Percentiles rank a stretch among this genome's conserved stretches.
These are phyloP conservation scores for Candida ulmi DNA, from an alignment of 805 yeast species.

Conservation along the genomic window DNA sequence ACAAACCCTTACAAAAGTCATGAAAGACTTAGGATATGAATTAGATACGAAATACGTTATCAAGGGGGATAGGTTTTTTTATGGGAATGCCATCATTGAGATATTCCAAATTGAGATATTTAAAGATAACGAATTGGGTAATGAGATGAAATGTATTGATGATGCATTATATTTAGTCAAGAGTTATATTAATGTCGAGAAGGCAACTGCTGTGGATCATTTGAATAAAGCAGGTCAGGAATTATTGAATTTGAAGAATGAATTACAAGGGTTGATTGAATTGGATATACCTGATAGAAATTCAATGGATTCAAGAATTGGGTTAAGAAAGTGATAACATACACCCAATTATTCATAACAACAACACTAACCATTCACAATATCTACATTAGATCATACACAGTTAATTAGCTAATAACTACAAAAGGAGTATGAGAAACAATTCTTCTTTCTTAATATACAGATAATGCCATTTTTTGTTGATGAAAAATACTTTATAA, in stretches of 20 bases:
- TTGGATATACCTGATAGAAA: slow-evolving; percentile 73
- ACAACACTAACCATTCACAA: too few relatives aligned
- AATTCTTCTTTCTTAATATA: too few relatives aligned
- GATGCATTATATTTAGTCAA: slow-evolving; percentile 51
- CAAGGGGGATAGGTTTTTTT: slow-evolving; percentile 56
- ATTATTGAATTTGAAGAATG: slow-evolving; percentile 55
- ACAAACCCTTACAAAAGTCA: slow-evolving; percentile 29
- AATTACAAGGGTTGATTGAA: slow-evolving; percentile 60
- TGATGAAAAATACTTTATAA: background rate
- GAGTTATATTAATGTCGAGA: slow-evolving; percentile 64
- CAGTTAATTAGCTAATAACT: background rate
- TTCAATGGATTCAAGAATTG: slow-evolving; percentile 72
- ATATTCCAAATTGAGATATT: slow-evolving; percentile 38
- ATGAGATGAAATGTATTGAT: slow-evolving; percentile 32
- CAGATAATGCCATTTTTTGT: too few relatives aligned
- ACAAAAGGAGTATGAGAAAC: too few relatives aligned
- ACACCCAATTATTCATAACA: too few relatives aligned
- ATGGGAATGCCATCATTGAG: slow-evolving; percentile 52
- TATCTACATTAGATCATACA: too few relatives aligned
- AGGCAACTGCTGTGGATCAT: slow-evolving; percentile 69
- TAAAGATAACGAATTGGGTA: slow-evolving; percentile 16
- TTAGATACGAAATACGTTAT: slow-evolving; percentile 56
- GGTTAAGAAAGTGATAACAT: background rate
- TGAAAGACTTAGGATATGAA: slow-evolving; percentile 69
- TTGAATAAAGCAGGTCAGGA: slow-evolving; percentile 61